Evolutionary conservation across 352 stramenopile species (phyloP), one percentile per base, ranked within the genome.

Genomic region (Globisporangium rhizosaccharum): DNA sequence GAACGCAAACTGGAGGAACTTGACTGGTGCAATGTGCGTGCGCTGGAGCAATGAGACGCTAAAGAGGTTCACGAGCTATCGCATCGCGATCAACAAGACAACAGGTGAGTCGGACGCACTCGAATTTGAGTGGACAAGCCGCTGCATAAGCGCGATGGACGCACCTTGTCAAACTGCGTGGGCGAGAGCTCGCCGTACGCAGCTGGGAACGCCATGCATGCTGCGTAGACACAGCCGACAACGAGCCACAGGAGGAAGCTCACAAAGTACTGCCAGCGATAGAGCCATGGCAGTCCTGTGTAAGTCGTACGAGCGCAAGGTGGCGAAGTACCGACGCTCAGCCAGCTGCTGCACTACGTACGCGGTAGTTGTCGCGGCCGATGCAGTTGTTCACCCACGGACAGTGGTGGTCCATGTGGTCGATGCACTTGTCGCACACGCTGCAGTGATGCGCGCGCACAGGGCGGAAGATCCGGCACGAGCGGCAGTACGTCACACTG

Each of bases 311-410:
- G 39, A 45, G 39, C 39, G 39, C 23, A 23, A 23, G 23, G 23
- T 23, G 23, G 23, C 23, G 23, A 23, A 23, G 23, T 23, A 23
- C 23, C 23, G 23, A 23, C 44, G 12, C 44, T 9, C 42, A 14
- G n/a, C 0, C 44, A 26, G 3, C 17, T 25, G 2, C 3, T 23
- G n/a, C n/a, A 42, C 4, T 17, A 17, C 72, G 15, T 76, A 87
- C 77, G 52, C 75, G 98, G 78, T 98, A 97, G 73, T 99, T 99
- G 61, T 93, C 83, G 48, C 97, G 92, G 48, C 95, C 96, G 53
- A 99, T 87, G 68, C 94, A 99, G 76, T 98, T 98, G 69, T 98
- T 98, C 8, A 98, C 85, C 95, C 95, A 99, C n/a, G 94, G 94
- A 62, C 95, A 98, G 72, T 98, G 93, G 81, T 98, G 96, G 68